phyloP scores from a whole-genome alignment of 768 basidiomycete genomes.

The Royoungia palumana region DNA sequence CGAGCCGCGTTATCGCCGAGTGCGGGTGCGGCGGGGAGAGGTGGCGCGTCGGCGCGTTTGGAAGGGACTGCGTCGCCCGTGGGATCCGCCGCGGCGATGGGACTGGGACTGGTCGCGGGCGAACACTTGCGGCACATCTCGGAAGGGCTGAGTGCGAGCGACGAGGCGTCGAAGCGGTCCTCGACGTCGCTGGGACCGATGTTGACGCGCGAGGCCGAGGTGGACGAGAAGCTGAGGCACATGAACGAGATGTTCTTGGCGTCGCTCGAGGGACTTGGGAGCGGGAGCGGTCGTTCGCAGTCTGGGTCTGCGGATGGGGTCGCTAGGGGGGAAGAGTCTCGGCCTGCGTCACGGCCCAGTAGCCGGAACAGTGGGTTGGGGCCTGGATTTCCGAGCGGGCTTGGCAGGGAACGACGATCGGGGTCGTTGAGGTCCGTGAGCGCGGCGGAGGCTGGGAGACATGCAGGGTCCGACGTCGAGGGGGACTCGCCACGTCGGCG shows the following conservation, averaged over 20 bases:
- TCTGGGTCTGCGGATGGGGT: conserved; percentile 13
- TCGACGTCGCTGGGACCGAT: conserved; percentile 43
- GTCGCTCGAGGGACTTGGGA: conserved; percentile 58
- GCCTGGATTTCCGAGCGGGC: conserved; percentile 11
- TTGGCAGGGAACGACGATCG: conserved; percentile 23
- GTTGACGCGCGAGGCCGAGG: conserved; percentile 62
- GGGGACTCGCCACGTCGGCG: conserved; percentile 20
- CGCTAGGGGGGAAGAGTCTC: conserved; percentile 4
- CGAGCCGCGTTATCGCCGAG: conserved; percentile 3
- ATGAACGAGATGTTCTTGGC: conserved; percentile 70
- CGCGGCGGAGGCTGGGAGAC: conserved; percentile 25
- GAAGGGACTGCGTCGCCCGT: conserved; percentile 1
- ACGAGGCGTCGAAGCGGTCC: conserved; percentile 21
- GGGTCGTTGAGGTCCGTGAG: conserved; percentile 33
- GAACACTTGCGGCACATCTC: conserved; percentile 18
- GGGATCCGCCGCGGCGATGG: conserved; percentile 3
- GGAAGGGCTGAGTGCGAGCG: conserved; percentile 17
- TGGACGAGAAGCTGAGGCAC: conserved; percentile 58
- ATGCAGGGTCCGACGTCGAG: conserved; percentile 36
- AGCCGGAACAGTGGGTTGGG: conserved; percentile 13
- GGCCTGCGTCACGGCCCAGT: conserved; percentile 6
- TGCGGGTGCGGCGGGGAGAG: conserved; percentile 3
- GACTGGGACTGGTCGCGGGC: conserved; percentile 18
- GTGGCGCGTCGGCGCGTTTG: neutral
- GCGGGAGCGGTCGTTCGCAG: conserved; percentile 20